Conservation (phyloP, 2,329 filamentous ascomycete species). For the Aureobasidium sp. region DNA sequence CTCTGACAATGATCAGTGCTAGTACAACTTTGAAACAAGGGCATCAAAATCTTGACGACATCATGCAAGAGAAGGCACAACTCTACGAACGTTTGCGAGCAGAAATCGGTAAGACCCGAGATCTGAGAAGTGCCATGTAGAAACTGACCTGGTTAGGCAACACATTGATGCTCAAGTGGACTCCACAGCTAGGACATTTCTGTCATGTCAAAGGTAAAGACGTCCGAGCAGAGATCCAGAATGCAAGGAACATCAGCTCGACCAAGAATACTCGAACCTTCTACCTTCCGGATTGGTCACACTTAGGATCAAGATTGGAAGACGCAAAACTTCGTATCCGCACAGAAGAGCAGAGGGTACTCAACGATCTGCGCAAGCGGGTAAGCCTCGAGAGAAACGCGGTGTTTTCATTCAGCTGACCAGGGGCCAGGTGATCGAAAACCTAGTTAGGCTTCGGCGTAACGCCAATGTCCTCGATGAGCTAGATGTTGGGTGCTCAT, state of each 20-base stretch:
- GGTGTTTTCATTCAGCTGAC: background rate
- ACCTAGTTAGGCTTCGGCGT: conserved; percentile 75
- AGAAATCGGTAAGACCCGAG: conserved; percentile 37
- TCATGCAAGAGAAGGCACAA: conserved; percentile 51
- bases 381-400: conserved; percentile 25
- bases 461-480: conserved; percentile 92
- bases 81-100: conserved; percentile 56
- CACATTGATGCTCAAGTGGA: conserved; percentile 74
- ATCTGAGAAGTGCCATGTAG: background rate
- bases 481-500: conserved; percentile 81
- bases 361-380: conserved; percentile 61
- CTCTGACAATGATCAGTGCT: conserved; percentile 34
- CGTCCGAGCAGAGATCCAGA: conserved; percentile 36
- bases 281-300: conserved; percentile 75
- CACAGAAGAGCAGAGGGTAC: conserved; percentile 74
- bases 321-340: conserved; percentile 69
- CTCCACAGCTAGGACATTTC: conserved; percentile 77
- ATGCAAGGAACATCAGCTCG: conserved; percentile 56
- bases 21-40: conserved; percentile 57
- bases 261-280: conserved; percentile 81
- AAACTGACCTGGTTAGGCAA: conserved; percentile 16
- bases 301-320: conserved; percentile 71
- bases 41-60: conserved; percentile 55
- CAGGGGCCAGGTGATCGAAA: conserved; percentile 50
- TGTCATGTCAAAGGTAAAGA: conserved; percentile 85